A percentile compares a stretch with the other conserved stretches of the same genome.
phyloP scores from a whole-genome alignment of 139 green algal genomes.

The Coccomyxa sp. region DNA sequence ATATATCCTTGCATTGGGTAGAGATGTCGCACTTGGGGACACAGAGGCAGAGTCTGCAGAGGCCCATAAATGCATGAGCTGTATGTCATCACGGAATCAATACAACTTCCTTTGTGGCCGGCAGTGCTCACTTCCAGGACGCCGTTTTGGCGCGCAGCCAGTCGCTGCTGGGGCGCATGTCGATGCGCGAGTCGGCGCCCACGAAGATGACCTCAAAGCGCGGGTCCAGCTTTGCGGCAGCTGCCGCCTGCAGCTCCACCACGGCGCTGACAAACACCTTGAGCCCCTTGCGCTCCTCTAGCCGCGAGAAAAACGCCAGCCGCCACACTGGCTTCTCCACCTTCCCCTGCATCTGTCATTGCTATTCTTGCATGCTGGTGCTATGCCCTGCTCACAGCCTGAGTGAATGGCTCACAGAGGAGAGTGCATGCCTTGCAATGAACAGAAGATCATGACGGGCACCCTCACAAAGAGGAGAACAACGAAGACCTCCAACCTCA shows the following conservation, averaged over 20 bases:
- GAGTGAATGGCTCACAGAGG: no score
- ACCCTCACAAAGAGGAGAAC: no score
- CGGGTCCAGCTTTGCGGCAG: neutral
- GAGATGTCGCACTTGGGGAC: neutral
- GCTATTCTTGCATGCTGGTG: no score
- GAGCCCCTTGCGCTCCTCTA: slow-evolving; percentile 22
- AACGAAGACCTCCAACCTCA: no score
- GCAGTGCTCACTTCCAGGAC: neutral
- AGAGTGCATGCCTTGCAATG: no score
- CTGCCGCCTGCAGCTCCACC: neutral
- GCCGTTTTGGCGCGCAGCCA: neutral
- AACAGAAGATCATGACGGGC: no score
- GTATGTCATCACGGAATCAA: neutral
- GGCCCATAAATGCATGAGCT: neutral
- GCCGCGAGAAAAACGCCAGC: slow-evolving; percentile 11
- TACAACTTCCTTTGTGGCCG: neutral
- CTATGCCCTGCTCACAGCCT: no score
- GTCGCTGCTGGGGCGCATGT: slow-evolving; percentile 2
- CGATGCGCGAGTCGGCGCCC: slow-evolving; percentile 2
- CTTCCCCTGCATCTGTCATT: neutral
- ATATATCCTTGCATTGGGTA: neutral
- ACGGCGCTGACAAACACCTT: slow-evolving; percentile 12
- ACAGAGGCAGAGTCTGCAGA: neutral
- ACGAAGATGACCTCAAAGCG: slow-evolving; percentile 12
- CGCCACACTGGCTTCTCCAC: slow-evolving; percentile 10